Evolutionary conservation across 148 eudicot genomes (phyloP).

Genomic region (Camellia granthamiana): DNA sequence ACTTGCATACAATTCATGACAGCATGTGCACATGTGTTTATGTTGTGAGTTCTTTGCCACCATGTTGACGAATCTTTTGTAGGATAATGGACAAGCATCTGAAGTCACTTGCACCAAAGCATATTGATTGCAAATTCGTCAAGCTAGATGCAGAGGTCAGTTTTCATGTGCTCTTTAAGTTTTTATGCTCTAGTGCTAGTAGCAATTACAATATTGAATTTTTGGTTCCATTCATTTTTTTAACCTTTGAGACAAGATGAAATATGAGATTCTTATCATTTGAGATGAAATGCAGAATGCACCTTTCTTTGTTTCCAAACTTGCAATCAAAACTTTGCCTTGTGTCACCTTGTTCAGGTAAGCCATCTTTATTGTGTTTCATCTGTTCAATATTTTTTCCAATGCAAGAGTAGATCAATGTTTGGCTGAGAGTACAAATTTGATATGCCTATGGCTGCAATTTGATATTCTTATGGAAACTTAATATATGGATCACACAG

Average conservation of each 20-base stretch:
- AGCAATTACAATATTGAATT: not conserved
- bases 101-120: conserved; percentile 68
- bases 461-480: not conserved
- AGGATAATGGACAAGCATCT: conserved; percentile 94
- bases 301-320: conserved; percentile 77
- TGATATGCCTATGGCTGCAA: not conserved
- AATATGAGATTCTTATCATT: conserved; percentile 9
- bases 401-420: not conserved
- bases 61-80: conserved; percentile 13
- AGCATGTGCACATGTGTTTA: not conserved
- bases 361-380: conserved; percentile 11
- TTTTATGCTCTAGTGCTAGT: not conserved
- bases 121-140: conserved; percentile 68
- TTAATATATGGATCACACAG: not conserved
- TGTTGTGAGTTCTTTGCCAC: not conserved
- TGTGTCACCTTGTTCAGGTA: conserved; percentile 84
- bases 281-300: conserved; percentile 54
- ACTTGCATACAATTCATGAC: not conserved
- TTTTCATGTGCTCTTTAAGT: conserved; percentile 1
- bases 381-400: not conserved
- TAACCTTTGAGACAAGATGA: not conserved
- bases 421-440: not conserved
- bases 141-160: conserved; percentile 86
- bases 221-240: not conserved
- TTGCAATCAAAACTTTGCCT: conserved; percentile 75